Conservation (phyloP, 1,284 basidiomycete species). For the Athelia sp. region DNA sequence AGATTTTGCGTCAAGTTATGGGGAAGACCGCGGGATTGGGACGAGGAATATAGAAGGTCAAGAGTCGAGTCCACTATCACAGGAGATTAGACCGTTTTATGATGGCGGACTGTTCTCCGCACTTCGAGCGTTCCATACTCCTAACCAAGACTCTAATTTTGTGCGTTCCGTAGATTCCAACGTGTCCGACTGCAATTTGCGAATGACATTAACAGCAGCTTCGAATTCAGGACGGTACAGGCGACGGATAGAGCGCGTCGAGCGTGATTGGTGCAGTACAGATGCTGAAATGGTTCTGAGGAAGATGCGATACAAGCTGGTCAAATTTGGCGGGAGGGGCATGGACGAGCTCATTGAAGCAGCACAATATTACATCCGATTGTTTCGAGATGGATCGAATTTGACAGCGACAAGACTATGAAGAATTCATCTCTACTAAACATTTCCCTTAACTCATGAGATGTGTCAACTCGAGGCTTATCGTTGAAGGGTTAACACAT, state of each 20-base stretch:
- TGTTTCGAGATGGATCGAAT: too few species aligned
- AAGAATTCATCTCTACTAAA: too few species aligned
- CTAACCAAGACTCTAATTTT: slow-evolving; percentile 37
- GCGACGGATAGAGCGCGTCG: slow-evolving; percentile 37
- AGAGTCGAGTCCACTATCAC: slow-evolving; percentile 55
- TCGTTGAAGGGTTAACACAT: too few species aligned
- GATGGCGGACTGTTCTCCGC: slow-evolving; percentile 6
- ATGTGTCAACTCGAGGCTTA: too few species aligned
- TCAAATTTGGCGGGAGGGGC: slow-evolving; percentile 44
- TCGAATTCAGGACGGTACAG: slow-evolving; percentile 57
- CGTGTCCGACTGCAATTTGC: slow-evolving; percentile 28
- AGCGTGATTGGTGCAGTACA: slow-evolving; percentile 48
- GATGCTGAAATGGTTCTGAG: slow-evolving; percentile 55
- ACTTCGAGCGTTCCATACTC: slow-evolving; percentile 47
- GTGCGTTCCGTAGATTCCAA: slow-evolving; percentile 23
- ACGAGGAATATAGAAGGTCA: slow-evolving; percentile 48
- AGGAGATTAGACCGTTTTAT: slow-evolving; percentile 2
- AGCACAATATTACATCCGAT: too few species aligned
- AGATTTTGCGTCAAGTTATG: slow-evolving; percentile 53
- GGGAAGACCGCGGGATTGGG: slow-evolving; percentile 54
- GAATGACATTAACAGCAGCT: slow-evolving; percentile 40
- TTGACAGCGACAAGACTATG: too few species aligned
- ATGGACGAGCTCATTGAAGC: too few species aligned
- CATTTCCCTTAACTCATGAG: too few species aligned
- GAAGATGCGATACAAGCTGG: slow-evolving; percentile 59